Conservation (phyloP, 257 asterid species). For the Anisodus acutangulus region DNA sequence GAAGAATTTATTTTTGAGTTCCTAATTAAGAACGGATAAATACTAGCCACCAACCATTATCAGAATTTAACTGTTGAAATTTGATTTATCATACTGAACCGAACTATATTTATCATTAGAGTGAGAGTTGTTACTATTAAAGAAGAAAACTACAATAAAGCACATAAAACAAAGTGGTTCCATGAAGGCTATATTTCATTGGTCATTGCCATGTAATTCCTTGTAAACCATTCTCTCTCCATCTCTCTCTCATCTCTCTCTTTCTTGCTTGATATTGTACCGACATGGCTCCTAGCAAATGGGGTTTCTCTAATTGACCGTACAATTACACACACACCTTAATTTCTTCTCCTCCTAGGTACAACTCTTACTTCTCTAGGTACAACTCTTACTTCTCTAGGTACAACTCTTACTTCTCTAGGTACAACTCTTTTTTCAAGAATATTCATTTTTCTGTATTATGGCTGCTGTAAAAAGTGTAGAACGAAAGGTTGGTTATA, state of each 20-base stretch:
- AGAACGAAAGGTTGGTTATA: too few species aligned
- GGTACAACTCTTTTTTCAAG: constrained; percentile 2
- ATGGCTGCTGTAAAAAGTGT: background rate
- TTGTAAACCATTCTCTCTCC: constrained; percentile 30
- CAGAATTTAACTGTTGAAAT: too few species aligned
- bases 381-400: background rate
- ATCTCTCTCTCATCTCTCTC: constrained; percentile 26
- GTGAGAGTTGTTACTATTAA: too few species aligned
- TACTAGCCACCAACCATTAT: too few species aligned
- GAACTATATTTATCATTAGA: too few species aligned
- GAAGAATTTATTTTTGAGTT: too few species aligned
- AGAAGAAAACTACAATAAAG: constrained; percentile 12
- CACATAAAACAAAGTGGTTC: constrained; percentile 33
- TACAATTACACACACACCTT: background rate
- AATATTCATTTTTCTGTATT: background rate
- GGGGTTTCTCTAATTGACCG: constrained; percentile 38
- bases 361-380: constrained; percentile 24
- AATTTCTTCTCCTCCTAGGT: constrained; percentile 21
- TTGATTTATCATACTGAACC: too few species aligned
- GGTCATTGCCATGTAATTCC: constrained; percentile 44
- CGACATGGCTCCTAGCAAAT: constrained; percentile 48
- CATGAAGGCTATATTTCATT: constrained; percentile 50
- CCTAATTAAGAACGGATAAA: too few species aligned
- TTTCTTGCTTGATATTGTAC: constrained; percentile 44
- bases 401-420: constrained; percentile 16